These are phyloP conservation scores for Galerina sulciceps DNA, from an alignment of 768 basidiomycete species.

Conservation along the genomic window DNA sequence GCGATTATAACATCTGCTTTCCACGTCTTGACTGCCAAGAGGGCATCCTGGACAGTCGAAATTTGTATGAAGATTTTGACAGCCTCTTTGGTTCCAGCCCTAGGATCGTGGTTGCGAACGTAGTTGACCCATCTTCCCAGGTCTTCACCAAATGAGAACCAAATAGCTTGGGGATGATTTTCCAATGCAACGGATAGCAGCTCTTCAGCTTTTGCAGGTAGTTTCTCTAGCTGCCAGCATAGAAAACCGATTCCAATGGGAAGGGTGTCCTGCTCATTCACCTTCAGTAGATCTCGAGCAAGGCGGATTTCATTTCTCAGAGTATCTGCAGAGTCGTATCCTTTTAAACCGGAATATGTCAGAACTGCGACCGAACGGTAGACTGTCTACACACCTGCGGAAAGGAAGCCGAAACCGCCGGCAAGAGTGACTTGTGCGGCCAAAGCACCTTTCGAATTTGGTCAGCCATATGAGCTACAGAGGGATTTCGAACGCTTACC, in stretches of 20 bases:
- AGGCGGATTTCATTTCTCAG: slow-evolving; percentile 55
- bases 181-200: slow-evolving; percentile 56
- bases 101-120: slow-evolving; percentile 58
- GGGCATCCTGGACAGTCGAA: slow-evolving; percentile 62
- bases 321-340: slow-evolving; percentile 47
- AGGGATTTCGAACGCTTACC: slow-evolving; percentile 34
- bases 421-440: slow-evolving; percentile 66
- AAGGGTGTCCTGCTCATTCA: slow-evolving; percentile 37
- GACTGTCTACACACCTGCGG: slow-evolving; percentile 48
- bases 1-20: slow-evolving; percentile 75
- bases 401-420: slow-evolving; percentile 79
- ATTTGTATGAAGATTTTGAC: slow-evolving; percentile 71
- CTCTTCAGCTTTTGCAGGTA: slow-evolving; percentile 38
- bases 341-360: slow-evolving; percentile 25
- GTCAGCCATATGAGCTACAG: slow-evolving; percentile 12
- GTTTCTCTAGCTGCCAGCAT: slow-evolving; percentile 69
- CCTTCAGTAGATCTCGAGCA: slow-evolving; percentile 49
- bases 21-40: slow-evolving; percentile 65
- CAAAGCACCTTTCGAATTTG: slow-evolving; percentile 39
- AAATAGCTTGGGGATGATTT: slow-evolving; percentile 64
- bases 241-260: slow-evolving; percentile 80
- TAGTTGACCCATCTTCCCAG: slow-evolving; percentile 62
- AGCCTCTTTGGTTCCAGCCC: slow-evolving; percentile 38
- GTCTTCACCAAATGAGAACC: slow-evolving; percentile 74
- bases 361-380: background rate